A percentile compares a stretch with the other conserved stretches of the same genome.
phyloP scores from a whole-genome alignment of 1,284 basidiomycete species.

The Apiotrichum porosum region DNA sequence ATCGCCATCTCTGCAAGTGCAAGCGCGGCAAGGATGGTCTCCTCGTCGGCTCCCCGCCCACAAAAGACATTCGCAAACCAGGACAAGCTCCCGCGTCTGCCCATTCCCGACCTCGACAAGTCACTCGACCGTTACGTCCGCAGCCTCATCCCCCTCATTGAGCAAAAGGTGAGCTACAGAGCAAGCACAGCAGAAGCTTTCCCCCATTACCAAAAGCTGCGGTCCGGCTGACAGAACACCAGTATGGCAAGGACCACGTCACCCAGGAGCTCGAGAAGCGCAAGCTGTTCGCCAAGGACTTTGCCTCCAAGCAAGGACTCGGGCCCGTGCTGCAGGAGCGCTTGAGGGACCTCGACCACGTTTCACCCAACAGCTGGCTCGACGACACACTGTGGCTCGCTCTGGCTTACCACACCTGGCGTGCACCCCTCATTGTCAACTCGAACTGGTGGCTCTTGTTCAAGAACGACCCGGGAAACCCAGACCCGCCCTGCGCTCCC shows the following conservation, averaged over 20 bases:
- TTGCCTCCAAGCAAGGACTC: constrained; percentile 60
- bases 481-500: constrained; percentile 32
- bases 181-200: too few species aligned
- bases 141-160: constrained; percentile 72
- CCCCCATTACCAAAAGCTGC: too few species aligned
- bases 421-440: constrained; percentile 79
- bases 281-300: constrained; percentile 64
- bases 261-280: constrained; percentile 60
- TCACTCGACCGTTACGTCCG: constrained; percentile 75
- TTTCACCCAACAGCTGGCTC: constrained; percentile 88
- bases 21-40: constrained; percentile 29
- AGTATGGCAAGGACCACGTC: constrained; percentile 56
- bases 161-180: constrained; percentile 58
- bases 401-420: constrained; percentile 85
- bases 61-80: constrained; percentile 50
- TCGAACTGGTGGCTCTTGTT: constrained; percentile 99
- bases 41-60: constrained; percentile 25
- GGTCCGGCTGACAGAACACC: constrained; percentile 18
- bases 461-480: constrained; percentile 52
- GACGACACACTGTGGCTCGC: constrained; percentile 91
- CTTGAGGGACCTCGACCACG: constrained; percentile 74
- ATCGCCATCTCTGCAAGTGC: neutral
- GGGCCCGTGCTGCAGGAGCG: constrained; percentile 72
- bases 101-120: constrained; percentile 72
- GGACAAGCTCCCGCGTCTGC: constrained; percentile 61